Conservation (phyloP, 2,329 filamentous ascomycete genomes). For the Graphilbum ipis-grandicollis region DNA sequence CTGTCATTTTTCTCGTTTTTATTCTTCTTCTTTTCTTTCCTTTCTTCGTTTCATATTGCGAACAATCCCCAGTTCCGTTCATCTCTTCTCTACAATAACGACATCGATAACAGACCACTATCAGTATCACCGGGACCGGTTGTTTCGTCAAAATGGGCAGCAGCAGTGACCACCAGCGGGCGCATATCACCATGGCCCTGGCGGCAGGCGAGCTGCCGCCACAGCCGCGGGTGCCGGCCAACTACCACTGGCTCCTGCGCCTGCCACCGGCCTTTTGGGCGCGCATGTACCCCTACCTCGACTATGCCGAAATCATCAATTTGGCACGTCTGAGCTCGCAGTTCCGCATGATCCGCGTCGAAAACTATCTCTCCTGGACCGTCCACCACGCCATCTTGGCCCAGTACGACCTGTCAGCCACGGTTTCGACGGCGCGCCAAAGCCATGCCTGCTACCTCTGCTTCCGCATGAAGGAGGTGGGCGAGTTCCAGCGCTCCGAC, state of each 20-base stretch:
- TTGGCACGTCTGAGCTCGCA: constrained; percentile 5
- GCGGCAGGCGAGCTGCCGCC: constrained; percentile 1
- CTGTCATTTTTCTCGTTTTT: too few relatives aligned
- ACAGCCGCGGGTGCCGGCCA: background rate
- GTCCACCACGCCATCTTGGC: constrained; percentile 4
- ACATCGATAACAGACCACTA: too few relatives aligned
- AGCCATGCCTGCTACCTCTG: constrained; percentile 9
- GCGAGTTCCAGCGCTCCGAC: constrained; percentile 3
- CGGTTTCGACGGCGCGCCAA: background rate
- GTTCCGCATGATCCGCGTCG: constrained; percentile 4
- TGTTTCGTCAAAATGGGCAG: background rate
- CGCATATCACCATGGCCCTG: constrained; percentile 1
- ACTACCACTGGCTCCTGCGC: constrained; percentile 7
- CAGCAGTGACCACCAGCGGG: background rate
- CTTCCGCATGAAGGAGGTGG: constrained; percentile 7
- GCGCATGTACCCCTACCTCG: constrained; percentile 7
- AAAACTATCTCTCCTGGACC: constrained; percentile 6
- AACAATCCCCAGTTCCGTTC: too few relatives aligned
- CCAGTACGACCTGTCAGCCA: background rate
- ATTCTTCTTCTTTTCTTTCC: too few relatives aligned
- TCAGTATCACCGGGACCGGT: too few relatives aligned
- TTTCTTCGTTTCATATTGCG: too few relatives aligned
- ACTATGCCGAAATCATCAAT: constrained; percentile 7
- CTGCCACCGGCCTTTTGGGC: constrained; percentile 8
- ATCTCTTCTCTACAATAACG: too few relatives aligned